These are phyloP conservation scores for Leucosporidium yakuticum DNA, from an alignment of 768 basidiomycete species.

Conservation along the genomic window DNA sequence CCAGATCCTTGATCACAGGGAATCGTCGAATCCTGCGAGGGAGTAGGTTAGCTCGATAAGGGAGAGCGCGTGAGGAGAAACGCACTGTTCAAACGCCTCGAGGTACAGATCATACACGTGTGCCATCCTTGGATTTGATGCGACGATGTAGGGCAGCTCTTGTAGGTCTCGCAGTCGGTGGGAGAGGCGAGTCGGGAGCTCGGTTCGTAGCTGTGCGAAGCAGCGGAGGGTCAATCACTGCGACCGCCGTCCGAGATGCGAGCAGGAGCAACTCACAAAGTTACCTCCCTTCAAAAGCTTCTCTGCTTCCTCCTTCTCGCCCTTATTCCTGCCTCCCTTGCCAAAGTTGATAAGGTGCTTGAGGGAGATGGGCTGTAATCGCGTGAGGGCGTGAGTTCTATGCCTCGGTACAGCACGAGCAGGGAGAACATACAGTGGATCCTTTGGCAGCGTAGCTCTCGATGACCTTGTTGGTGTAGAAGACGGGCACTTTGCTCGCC, in stretches of 20 bases:
- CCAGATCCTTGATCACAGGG: constrained; percentile 62
- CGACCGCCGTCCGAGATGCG: neutral
- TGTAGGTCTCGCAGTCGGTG: constrained; percentile 83
- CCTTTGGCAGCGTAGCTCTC: constrained; percentile 14
- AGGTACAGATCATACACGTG: constrained; percentile 85
- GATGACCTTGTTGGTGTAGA: constrained; percentile 25
- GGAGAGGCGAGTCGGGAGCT: constrained; percentile 78
- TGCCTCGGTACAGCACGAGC: no score
- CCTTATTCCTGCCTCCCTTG: constrained; percentile 27
- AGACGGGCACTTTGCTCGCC: constrained; percentile 17
- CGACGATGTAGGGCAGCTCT: constrained; percentile 74
- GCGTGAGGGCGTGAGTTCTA: neutral
- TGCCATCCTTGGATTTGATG: constrained; percentile 74
- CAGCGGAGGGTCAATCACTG: neutral
- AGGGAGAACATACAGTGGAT: neutral
- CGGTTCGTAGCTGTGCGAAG: constrained; percentile 59
- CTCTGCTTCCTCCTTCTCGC: constrained; percentile 31
- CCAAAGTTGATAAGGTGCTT: constrained; percentile 38
- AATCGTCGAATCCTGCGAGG: constrained; percentile 60
- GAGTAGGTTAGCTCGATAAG: constrained; percentile 6
- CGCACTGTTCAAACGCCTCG: constrained; percentile 76
- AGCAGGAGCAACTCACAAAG: constrained; percentile 31
- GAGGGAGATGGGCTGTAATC: constrained; percentile 30
- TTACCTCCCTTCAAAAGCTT: constrained; percentile 37
- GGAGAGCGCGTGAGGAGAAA: neutral